These are phyloP conservation scores for Plantago ovata DNA, from an alignment of 257 asterid species.

Conservation along the genomic window DNA sequence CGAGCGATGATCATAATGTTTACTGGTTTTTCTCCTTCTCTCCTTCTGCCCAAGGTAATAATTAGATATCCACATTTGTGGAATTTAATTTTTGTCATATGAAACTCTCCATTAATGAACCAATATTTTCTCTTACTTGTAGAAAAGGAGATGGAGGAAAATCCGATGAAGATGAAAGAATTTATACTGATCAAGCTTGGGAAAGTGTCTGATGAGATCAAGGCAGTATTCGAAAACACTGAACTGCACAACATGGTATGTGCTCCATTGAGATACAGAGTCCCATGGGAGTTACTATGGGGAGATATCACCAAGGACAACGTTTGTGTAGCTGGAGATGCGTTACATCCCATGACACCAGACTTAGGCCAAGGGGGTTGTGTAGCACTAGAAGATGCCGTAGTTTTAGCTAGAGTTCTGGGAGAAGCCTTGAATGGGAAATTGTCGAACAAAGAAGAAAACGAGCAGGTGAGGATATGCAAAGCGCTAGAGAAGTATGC, in stretches of 20 bases:
- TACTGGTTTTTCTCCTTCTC: slow-evolving; percentile 47
- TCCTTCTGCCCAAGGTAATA: slow-evolving; percentile 34
- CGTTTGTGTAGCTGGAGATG: slow-evolving; percentile 34
- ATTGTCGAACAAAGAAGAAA: slow-evolving; percentile 12
- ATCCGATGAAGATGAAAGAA: slow-evolving; percentile 30
- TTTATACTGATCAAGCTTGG: slow-evolving; percentile 35
- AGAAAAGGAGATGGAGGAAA: slow-evolving; percentile 29
- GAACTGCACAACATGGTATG: slow-evolving; percentile 24
- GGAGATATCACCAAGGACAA: slow-evolving; percentile 33
- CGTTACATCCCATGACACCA: slow-evolving; percentile 44
- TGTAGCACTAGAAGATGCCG: slow-evolving; percentile 31
- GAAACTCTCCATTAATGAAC: background rate
- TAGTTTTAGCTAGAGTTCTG: slow-evolving; percentile 28
- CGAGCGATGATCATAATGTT: slow-evolving; percentile 37
- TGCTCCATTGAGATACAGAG: slow-evolving; percentile 26
- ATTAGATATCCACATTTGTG: background rate
- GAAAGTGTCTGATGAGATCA: slow-evolving; percentile 20
- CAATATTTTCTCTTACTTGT: slow-evolving; percentile 3
- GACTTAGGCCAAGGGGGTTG: slow-evolving; percentile 51
- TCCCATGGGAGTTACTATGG: slow-evolving; percentile 32
- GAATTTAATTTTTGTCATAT: background rate
- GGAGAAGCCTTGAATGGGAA: slow-evolving; percentile 23
- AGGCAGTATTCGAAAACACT: slow-evolving; percentile 26
- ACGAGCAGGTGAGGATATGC: slow-evolving; percentile 21
- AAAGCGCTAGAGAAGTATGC: slow-evolving; percentile 31